Percentiles rank a stretch among this genome's conserved stretches.
Evolutionary conservation across 345 rosid genomes (phyloP).

Genomic region (Punica granatum): DNA sequence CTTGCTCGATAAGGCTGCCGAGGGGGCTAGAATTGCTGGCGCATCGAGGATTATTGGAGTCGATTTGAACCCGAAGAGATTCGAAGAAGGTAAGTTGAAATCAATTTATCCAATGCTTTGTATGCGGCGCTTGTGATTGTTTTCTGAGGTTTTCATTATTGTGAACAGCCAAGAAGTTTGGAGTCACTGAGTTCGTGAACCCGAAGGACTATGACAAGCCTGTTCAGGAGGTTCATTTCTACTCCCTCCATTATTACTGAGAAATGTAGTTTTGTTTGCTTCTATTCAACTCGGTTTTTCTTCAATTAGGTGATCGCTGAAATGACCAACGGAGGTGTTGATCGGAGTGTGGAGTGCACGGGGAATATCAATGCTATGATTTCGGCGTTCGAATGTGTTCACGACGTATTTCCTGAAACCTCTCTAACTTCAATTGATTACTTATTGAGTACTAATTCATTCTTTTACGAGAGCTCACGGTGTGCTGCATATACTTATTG

Average conservation of each 20-base stretch:
- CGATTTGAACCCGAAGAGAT: constrained; percentile 28
- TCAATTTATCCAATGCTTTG: background rate
- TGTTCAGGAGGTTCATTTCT: constrained; percentile 23
- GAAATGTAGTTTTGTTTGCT: background rate
- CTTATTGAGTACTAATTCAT: background rate
- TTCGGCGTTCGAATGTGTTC: constrained; percentile 82
- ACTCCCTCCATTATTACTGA: background rate
- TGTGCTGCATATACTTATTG: background rate
- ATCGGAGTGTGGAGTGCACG: constrained; percentile 72
- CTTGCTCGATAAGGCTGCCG: constrained; percentile 23
- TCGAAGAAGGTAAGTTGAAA: constrained; percentile 17
- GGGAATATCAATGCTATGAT: constrained; percentile 68
- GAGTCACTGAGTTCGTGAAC: constrained; percentile 39
- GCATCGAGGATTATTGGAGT: constrained; percentile 34
- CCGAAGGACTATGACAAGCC: constrained; percentile 33
- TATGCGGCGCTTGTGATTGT: background rate
- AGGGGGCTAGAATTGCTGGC: constrained; percentile 32
- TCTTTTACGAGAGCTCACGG: background rate
- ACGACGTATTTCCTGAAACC: constrained; percentile 37
- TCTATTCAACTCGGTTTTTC: background rate
- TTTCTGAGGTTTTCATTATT: background rate
- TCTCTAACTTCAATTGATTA: background rate
- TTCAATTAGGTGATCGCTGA: constrained; percentile 51
- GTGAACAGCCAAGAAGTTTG: constrained; percentile 37
- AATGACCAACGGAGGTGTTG: constrained; percentile 73